Evolutionary conservation across 257 asterid genomes (phyloP).

Genomic region (Perilla frutescens): DNA sequence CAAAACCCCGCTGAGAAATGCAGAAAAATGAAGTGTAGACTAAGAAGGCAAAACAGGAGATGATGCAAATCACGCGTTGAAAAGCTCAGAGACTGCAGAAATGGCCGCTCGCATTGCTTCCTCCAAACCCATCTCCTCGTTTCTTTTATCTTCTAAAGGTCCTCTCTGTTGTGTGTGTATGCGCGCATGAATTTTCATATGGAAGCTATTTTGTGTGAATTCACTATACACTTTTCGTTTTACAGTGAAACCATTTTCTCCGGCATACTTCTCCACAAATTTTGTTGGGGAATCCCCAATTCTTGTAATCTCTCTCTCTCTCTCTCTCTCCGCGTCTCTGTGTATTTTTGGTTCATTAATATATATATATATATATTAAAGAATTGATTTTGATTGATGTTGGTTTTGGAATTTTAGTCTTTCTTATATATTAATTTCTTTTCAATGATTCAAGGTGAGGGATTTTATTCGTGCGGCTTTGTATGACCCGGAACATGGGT

Average conservation of each 20-base stretch:
- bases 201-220: neutral
- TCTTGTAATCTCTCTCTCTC: constrained; percentile 51
- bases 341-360: neutral
- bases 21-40: neutral
- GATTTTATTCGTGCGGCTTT: constrained; percentile 84
- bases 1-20: constrained; percentile 33
- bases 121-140: constrained; percentile 50
- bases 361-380: neutral
- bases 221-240: constrained; percentile 22
- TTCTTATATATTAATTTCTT: neutral
- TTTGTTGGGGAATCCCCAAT: constrained; percentile 72
- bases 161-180: neutral
- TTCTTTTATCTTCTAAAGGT: constrained; percentile 58
- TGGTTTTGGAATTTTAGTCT: constrained; percentile 6
- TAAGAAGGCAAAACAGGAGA: constrained; percentile 12
- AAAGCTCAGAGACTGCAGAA: constrained; percentile 26
- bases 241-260: constrained; percentile 58
- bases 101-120: constrained; percentile 71
- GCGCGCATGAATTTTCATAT: neutral
- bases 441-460: constrained; percentile 62
- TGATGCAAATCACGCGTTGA: constrained; percentile 4
- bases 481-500: constrained; percentile 81
- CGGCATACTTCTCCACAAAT: constrained; percentile 67
- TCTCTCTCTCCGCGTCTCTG: neutral
- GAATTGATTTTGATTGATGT: constrained; percentile 27